A percentile compares a stretch with the other conserved stretches of the same genome.
These are phyloP conservation scores for Cystobasidium onofrii DNA, from an alignment of 768 basidiomycete species.

Conservation along the genomic window DNA sequence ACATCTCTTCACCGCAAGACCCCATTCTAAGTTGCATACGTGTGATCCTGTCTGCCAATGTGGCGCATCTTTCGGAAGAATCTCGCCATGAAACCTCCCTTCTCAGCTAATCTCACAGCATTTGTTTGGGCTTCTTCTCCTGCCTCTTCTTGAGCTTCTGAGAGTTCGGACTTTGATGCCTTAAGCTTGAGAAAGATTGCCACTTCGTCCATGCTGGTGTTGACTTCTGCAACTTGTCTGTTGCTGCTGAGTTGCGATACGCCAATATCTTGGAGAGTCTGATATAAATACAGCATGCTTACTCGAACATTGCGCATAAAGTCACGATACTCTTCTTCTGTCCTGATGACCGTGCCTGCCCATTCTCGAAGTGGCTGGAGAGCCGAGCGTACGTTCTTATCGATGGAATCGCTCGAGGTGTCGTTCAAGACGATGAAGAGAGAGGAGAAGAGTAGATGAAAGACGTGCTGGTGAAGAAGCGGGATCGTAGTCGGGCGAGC, in stretches of 20 bases:
- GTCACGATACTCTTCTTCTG: neutral
- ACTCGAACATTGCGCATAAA: conserved; percentile 5
- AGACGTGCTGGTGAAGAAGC: neutral
- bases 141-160: neutral
- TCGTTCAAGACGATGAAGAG: neutral
- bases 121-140: neutral
- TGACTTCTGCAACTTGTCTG: neutral
- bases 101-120: neutral
- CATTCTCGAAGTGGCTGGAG: neutral
- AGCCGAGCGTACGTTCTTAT: neutral
- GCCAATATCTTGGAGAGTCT: neutral
- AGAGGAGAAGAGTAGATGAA: neutral
- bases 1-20: too few relatives aligned
- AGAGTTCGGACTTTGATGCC: neutral
- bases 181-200: neutral
- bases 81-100: neutral
- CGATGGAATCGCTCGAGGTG: neutral
- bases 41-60: neutral
- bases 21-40: too few relatives aligned
- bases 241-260: neutral
- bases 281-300: neutral
- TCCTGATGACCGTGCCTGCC: neutral
- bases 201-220: neutral
- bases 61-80: neutral
- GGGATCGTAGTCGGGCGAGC: neutral